phyloP scores from a whole-genome alignment of 768 basidiomycete species.

The Auriscalpium microsporum region DNA sequence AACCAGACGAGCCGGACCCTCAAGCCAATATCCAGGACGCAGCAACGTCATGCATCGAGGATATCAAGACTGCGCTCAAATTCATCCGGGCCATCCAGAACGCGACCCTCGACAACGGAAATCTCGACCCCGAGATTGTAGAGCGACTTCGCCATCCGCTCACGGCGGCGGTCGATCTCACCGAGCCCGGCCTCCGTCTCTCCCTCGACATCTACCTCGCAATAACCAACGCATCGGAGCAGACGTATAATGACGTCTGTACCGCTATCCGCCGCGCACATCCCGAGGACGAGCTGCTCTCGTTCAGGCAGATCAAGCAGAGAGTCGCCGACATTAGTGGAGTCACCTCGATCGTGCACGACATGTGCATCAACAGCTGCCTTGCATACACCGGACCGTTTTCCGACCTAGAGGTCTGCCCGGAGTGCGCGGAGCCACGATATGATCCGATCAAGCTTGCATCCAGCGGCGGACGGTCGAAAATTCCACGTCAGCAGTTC shows the following conservation, averaged over 20 bases:
- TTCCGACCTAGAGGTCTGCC: constrained; percentile 5
- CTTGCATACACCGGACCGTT: constrained; percentile 15
- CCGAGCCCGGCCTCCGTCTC: constrained; percentile 1
- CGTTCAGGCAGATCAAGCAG: not conserved
- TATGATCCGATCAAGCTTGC: constrained; percentile 3
- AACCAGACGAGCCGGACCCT: too few species aligned
- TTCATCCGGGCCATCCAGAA: not conserved
- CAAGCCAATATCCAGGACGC: not conserved
- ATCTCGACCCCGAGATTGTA: not conserved
- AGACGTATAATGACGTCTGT: constrained; percentile 3
- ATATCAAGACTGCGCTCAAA: not conserved
- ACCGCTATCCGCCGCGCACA: not conserved
- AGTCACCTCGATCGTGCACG: not conserved
- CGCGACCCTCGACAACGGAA: not conserved
- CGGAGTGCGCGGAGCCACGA: constrained; percentile 5
- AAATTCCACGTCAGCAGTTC: constrained; percentile 9
- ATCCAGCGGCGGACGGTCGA: not conserved
- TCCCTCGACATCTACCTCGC: constrained; percentile 5
- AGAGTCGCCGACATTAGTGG: constrained; percentile 3
- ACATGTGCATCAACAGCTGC: constrained; percentile 14
- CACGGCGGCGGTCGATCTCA: not conserved
- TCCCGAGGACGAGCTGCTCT: not conserved
- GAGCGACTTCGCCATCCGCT: constrained; percentile 4
- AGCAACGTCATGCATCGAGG: not conserved
- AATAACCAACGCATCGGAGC: constrained; percentile 2